These are phyloP conservation scores for Allomyces macrogynus DNA, from an alignment of 192 early-diverging fungal species.

Conservation along the genomic window DNA sequence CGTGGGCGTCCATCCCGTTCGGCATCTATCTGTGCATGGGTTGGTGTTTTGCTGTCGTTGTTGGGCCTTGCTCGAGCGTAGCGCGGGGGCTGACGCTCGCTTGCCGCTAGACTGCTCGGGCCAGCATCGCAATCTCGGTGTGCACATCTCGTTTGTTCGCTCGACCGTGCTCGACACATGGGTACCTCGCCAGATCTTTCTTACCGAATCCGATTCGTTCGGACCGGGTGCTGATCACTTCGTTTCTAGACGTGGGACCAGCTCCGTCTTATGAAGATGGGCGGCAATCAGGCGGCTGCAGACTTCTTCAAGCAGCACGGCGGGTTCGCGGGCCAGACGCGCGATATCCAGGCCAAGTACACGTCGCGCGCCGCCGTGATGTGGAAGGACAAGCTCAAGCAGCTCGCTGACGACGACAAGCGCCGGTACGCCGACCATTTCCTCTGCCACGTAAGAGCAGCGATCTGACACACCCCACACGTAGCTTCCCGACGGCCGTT, in stretches of 20 bases:
- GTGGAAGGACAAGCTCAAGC: slow-evolving; percentile 62
- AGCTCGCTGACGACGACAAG: slow-evolving; percentile 47
- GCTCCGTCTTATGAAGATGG: slow-evolving; percentile 67
- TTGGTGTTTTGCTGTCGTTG: no score
- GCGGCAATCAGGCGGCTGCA: slow-evolving; percentile 62
- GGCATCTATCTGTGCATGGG: slow-evolving; percentile 71
- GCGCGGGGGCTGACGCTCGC: no score
- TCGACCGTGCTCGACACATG: slow-evolving; percentile 9
- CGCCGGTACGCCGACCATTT: no score
- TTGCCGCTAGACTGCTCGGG: slow-evolving; percentile 67
- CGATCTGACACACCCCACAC: background rate
- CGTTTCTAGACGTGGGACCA: slow-evolving; percentile 71
- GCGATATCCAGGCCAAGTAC: slow-evolving; percentile 70
- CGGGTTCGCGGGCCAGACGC: slow-evolving; percentile 15
- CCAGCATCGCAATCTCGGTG: slow-evolving; percentile 88
- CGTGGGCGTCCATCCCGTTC: slow-evolving; percentile 83
- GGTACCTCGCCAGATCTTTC: background rate
- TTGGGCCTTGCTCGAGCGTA: no score
- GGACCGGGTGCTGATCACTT: background rate
- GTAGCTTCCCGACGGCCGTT: slow-evolving; percentile 7
- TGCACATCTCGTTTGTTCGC: slow-evolving; percentile 94
- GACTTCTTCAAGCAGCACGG: slow-evolving; percentile 70
- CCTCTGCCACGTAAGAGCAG: no score
- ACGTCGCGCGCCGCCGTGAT: slow-evolving; percentile 41
- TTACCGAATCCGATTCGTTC: background rate